Evolutionary conservation across 1,284 basidiomycete genomes (phyloP), one percentile per base, ranked within the genome.

Genomic region (Papiliotrema nemorosa): DNA sequence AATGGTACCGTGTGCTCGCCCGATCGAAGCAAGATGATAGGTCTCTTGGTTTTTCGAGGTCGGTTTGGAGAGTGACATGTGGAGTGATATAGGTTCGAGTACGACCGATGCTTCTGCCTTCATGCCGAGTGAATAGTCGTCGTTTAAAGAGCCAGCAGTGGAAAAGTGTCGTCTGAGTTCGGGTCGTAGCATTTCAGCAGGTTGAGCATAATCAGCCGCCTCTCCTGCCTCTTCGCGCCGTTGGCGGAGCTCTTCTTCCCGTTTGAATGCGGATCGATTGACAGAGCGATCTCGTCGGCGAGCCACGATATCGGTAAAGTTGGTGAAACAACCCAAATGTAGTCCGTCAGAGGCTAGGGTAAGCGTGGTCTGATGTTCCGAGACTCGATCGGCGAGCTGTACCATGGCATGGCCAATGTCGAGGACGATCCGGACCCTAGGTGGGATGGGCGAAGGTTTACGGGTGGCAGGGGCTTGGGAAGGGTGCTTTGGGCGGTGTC

Each of bases 341-440:
- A 69, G 14, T 2, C 69, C 70, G 22, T 69, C 66, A 0, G 64
- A 63, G 0, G 52, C 53, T 20, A 69, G 44, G 0, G 58, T 63
- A 21, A 73, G 31, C 0, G 67, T 68, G 2, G 68, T 65, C 13
- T 56, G 51, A 22, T 63, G 50, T 22, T 65, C 50, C 1, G 64
- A 63, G 1, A 59, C 54, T 3, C 59, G 53, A 45, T 71, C 63
- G 20, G 66, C 62, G 4, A 71, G 31, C 5, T 63, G 47, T 3
- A 58, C 55, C 51, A 57, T 64, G 25, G 63, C 62, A 22, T 59
- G 63, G 3, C 70, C 69, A 3, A 70, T 37, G 18, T 71, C 63
- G 9, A 73, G 36, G 3, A 63, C 61, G 37, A 67, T 40, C 4
- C 68, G 56, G 21, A 70, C 16, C 2, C 66, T 57, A 9, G 72